phyloP scores from a whole-genome alignment of 805 yeast species.

The Wickerhamomyces alni region DNA sequence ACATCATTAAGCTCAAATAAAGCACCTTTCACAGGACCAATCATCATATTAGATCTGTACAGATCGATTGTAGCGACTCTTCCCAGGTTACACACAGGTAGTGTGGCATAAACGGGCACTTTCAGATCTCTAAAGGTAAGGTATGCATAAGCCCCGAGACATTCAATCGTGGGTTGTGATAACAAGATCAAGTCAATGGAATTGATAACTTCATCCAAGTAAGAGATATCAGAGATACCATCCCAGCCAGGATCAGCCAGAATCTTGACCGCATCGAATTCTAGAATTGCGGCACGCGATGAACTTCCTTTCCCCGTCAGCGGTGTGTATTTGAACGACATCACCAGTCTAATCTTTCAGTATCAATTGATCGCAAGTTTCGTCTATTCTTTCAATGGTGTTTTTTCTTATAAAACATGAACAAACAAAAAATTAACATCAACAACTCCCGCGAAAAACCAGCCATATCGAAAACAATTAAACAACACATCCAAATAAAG shows the following conservation, averaged over 20 bases:
- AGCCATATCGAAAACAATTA: too few species aligned
- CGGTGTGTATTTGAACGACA: constrained; percentile 25
- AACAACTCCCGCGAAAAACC: too few species aligned
- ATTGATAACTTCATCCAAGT: constrained; percentile 36
- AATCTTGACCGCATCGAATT: constrained; percentile 51
- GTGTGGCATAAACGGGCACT: constrained; percentile 77
- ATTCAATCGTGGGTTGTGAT: constrained; percentile 83
- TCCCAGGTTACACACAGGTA: constrained; percentile 87
- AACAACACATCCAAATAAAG: too few species aligned
- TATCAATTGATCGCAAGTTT: too few species aligned
- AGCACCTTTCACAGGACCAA: constrained; percentile 64
- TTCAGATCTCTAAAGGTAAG: constrained; percentile 57
- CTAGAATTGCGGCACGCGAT: constrained; percentile 41
- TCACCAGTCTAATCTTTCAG: too few species aligned
- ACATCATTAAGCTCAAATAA: constrained; percentile 63
- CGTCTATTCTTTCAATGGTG: too few species aligned
- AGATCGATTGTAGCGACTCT: constrained; percentile 79
- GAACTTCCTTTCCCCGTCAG: constrained; percentile 16
- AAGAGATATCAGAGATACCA: constrained; percentile 38
- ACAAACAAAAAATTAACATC: too few species aligned
- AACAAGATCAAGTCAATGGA: constrained; percentile 63
- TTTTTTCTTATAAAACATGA: too few species aligned
- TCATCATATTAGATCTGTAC: constrained; percentile 64
- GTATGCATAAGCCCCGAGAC: constrained; percentile 71
- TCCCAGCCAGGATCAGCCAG: constrained; percentile 77